Evolutionary conservation across 805 yeast genomes (phyloP), one percentile per base, ranked within the genome.

Genomic region (Candida methanosorbosa): DNA sequence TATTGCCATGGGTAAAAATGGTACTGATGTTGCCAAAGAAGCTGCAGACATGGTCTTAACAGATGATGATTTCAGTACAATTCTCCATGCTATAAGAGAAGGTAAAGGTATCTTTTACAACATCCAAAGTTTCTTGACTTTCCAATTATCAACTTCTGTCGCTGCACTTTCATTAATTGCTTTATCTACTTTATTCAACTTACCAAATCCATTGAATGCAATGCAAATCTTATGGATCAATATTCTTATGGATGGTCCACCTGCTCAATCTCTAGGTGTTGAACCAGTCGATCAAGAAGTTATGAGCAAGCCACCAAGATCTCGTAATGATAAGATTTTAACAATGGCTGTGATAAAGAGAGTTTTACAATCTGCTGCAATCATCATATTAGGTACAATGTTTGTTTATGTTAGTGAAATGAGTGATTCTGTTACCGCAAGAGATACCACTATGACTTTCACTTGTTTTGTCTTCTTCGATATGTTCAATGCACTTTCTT

Each of bases 181-280:
- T 1, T 64, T 88, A 43, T 71, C 95, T 2, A 90, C 97, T 1
- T 62, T 88, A 37, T 78, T 88, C 52, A 84, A 84, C 38, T 68
- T 90, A 39, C 95, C 96, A 33, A 88, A 86, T 48, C 98, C 98
- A 9, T 70, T 90, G 48, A 90, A 90, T 54, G 96, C 98, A 20
- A 90, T 90, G 98, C 97, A 92, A 66, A 92, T 90, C 48, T 66
- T 90, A 49, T 90, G 97, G 97, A 90, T 90, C 56, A 90, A 90
- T 56, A 92, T 90, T 42, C 69, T 90, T 38, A 90, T 90, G 98
- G 98, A 90, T 63, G 98, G 98, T 1, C 98, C 98, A 9, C 98
- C 98, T 4, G 97, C 97, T 2, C 98, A 90, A 63, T 83, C 95
- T 0, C 66, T 90, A 29, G 98, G 98, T 39, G 97, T 92, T 22